These are phyloP conservation scores for Apiotrichum porosum DNA, from an alignment of 1,284 basidiomycete species.

Conservation along the genomic window DNA sequence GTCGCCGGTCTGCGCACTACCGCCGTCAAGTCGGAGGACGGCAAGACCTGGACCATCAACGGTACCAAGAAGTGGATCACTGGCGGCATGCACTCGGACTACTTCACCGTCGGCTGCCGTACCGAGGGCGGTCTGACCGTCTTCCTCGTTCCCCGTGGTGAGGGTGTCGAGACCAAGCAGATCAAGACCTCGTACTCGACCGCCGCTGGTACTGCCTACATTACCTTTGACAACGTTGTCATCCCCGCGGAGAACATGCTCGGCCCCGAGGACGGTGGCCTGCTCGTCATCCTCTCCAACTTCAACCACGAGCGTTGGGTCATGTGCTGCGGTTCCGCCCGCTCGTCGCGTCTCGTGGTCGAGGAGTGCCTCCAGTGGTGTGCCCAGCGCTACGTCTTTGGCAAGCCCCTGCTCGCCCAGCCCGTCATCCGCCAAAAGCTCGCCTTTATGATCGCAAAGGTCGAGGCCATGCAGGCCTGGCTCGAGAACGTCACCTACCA, in stretches of 20 bases:
- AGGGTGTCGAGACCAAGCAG: conserved; percentile 75
- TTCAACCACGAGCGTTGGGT: conserved; percentile 48
- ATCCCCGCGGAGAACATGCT: conserved; percentile 81
- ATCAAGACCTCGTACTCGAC: conserved; percentile 83
- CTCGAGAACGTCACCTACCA: conserved; percentile 85
- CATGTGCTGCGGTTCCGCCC: conserved; percentile 46
- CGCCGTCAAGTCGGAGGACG: conserved; percentile 76
- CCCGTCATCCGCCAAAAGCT: conserved; percentile 79
- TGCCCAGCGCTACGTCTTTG: conserved; percentile 73
- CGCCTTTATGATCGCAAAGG: conserved; percentile 77
- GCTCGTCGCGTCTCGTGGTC: conserved; percentile 42
- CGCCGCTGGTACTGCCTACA: conserved; percentile 74
- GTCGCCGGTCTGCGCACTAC: conserved; percentile 77
- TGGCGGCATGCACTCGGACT: conserved; percentile 60
- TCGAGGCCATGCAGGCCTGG: conserved; percentile 81
- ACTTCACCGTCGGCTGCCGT: conserved; percentile 32
- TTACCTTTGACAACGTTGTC: conserved; percentile 82
- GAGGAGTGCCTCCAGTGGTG: conserved; percentile 58
- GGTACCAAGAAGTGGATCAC: conserved; percentile 94
- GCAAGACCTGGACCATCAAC: conserved; percentile 67
- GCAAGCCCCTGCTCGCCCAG: conserved; percentile 74
- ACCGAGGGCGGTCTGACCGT: conserved; percentile 77
- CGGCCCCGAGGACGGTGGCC: conserved; percentile 74
- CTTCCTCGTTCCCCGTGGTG: conserved; percentile 70
- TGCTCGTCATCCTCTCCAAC: conserved; percentile 64